phyloP scores from a whole-genome alignment of 192 early-diverging fungal species.

The Dissophora globulifera region DNA sequence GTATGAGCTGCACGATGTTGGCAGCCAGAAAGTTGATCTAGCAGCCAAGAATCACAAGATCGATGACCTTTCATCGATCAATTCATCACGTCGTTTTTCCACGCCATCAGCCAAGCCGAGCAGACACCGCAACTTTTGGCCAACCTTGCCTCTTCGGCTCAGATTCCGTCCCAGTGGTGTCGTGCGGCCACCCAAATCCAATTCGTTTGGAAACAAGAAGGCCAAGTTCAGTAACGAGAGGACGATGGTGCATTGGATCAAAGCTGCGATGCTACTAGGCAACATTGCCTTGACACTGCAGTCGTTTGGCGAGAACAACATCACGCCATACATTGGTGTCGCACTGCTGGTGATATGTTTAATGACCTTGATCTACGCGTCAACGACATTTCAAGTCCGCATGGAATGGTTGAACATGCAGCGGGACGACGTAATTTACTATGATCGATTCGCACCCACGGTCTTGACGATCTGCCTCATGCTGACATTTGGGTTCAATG shows the following conservation, averaged over 20 bases:
- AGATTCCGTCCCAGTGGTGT: slow-evolving; percentile 14
- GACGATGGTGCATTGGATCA: slow-evolving; percentile 33
- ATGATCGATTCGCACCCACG: slow-evolving; percentile 13
- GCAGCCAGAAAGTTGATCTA: too few species aligned
- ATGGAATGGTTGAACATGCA: slow-evolving; percentile 38
- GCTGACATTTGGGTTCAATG: background rate
- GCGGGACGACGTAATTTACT: slow-evolving; percentile 18
- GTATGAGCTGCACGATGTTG: background rate
- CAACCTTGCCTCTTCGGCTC: slow-evolving; percentile 2
- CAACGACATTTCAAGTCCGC: slow-evolving; percentile 20
- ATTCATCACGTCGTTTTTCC: background rate
- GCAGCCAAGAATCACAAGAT: too few species aligned
- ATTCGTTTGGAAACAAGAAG: slow-evolving; percentile 31
- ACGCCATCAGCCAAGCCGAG: background rate
- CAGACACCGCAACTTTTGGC: slow-evolving; percentile 9
- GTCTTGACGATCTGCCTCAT: slow-evolving; percentile 1
- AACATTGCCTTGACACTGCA: slow-evolving; percentile 17
- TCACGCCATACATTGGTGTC: slow-evolving; percentile 15
- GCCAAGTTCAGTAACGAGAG: slow-evolving; percentile 32
- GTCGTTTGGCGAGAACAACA: slow-evolving; percentile 24
- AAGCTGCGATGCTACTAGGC: slow-evolving; percentile 24
- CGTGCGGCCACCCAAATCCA: background rate
- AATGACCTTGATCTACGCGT: slow-evolving; percentile 19
- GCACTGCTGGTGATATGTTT: slow-evolving; percentile 13
- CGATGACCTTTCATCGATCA: slow-evolving; percentile 10